phyloP scores from a whole-genome alignment of 371 early-diverging fungal genomes.

The Actinomortierella ambigua region DNA sequence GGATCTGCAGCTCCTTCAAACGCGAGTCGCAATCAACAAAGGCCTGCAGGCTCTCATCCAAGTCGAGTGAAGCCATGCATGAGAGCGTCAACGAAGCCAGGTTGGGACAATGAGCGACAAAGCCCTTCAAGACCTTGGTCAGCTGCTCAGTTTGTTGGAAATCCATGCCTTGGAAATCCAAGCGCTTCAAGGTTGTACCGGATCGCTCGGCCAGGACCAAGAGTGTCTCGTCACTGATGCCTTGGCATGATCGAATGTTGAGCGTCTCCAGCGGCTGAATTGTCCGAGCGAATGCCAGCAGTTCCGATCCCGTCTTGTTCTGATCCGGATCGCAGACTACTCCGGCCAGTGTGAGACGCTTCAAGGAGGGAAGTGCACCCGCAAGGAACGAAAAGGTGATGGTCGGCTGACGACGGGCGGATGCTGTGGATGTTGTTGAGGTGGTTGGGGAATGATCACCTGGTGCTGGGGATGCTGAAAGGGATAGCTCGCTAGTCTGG shows the following conservation, averaged over 20 bases:
- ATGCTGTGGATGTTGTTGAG: not conserved
- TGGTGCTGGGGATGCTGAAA: not conserved
- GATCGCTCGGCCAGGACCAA: constrained; percentile 29
- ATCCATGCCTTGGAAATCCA: constrained; percentile 38
- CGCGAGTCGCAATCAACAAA: constrained; percentile 7
- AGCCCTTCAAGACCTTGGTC: constrained; percentile 25
- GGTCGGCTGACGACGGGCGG: constrained; percentile 19
- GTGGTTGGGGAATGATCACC: not conserved
- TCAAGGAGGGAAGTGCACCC: constrained; percentile 27
- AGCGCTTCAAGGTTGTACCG: constrained; percentile 7
- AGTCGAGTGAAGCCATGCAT: constrained; percentile 17
- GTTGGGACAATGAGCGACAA: constrained; percentile 29
- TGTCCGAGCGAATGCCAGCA: constrained; percentile 27
- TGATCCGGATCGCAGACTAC: constrained; percentile 25
- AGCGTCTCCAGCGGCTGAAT: constrained; percentile 31
- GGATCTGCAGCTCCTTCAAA: constrained; percentile 34
- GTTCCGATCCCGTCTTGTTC: constrained; percentile 43
- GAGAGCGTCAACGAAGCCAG: constrained; percentile 36
- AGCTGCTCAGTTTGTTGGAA: constrained; percentile 28
- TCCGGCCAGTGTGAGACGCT: constrained; percentile 37
- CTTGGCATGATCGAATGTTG: constrained; percentile 38
- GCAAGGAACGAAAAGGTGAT: constrained; percentile 43
- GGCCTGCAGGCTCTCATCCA: constrained; percentile 32
- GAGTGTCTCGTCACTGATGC: constrained; percentile 27
- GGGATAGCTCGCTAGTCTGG: constrained; percentile 12